Base-by-base conservation (phyloP, 345 rosid genomes). In the Aquilaria malaccensis region DNA sequence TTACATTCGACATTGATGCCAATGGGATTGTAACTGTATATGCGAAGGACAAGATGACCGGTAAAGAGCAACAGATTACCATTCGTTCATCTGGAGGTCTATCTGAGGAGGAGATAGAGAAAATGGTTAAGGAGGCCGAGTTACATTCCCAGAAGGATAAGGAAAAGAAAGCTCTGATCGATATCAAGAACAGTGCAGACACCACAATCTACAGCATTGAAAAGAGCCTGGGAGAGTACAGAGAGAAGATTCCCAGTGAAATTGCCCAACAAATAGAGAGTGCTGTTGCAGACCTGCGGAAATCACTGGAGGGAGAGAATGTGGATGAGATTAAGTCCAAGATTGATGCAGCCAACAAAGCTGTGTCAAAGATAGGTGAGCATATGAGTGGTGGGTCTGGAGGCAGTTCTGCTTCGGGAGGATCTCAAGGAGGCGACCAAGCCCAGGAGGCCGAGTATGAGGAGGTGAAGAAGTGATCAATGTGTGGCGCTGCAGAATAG, bases 81-180 rank as follows among this genome's bases (percentile, higher is more conserved):
- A 91, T 91, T 70, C 83, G 97, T 1, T 87, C 97, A 45, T 90
- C 97, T 0, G 95, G 97, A 57, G 95, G 97, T 1, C 80, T 87
- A 7, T 90, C 95, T 10, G 95, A 90, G 9, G 93, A 85, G 10
- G 95, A 88, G 54, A 88, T 86, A 13, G 81, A 91, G 56, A 88
- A 84, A 79, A 91, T 91, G 97, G 96, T 91, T 12, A 83, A 64
- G 78, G 98, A 91, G 63, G 95, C 92, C 0, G 98, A 88, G 73
- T 53, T 81, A 76, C 81, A 82, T 50, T 73, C 96, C 14, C 96
- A 84, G 78, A 88, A 67, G 67, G 98, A 88, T 59, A 74, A 88
- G 50, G 88, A 85, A 63, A 88, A 82, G 51, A 91, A 88, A 62
- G 71, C 82, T 32, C 56, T 91, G 72, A 86, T 91, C 5, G 96